A percentile compares a stretch with the other conserved stretches of the same genome.
Conservation (phyloP, 495 filamentous ascomycete genomes). For the Neurospora sublineolata region DNA sequence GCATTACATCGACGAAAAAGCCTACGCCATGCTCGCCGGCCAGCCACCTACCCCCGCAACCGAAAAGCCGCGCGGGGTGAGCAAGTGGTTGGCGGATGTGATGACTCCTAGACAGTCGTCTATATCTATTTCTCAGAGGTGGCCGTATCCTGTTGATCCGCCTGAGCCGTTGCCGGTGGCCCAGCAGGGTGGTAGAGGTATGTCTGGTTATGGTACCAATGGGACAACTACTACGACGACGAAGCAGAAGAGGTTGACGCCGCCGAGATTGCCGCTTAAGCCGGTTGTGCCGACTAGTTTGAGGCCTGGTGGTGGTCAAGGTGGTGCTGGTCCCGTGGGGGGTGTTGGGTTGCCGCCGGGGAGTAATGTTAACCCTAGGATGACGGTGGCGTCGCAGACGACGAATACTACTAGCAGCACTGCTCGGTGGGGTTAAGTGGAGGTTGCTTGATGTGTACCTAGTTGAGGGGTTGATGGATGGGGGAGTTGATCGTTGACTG, state of each 20-base stretch:
- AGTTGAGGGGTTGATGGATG: not conserved
- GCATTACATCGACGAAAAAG: not conserved
- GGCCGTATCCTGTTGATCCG: not conserved
- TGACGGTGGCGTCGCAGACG: not conserved
- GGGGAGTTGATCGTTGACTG: not conserved
- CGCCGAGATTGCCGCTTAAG: not conserved
- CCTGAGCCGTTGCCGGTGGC: not conserved
- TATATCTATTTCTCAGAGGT: not conserved
- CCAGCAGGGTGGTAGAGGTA: not conserved
- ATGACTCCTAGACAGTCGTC: not conserved
- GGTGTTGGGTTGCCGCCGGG: not conserved
- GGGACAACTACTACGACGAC: not conserved
- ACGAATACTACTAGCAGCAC: not conserved
- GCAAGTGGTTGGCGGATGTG: not conserved
- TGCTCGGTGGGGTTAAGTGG: not conserved
- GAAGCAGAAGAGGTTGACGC: not conserved
- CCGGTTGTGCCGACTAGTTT: not conserved
- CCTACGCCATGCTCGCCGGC: not conserved
- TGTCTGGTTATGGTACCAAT: not conserved
- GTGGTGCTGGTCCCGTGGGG: not conserved
- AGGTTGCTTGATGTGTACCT: not conserved
- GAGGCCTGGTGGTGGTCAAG: not conserved
- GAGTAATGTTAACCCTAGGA: not conserved
- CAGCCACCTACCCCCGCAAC: not conserved
- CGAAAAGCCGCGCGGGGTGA: not conserved